Percentiles rank a stretch among this genome's conserved stretches.
phyloP scores from a whole-genome alignment of 1,284 basidiomycete genomes.

The Anthracocystis walkeri region DNA sequence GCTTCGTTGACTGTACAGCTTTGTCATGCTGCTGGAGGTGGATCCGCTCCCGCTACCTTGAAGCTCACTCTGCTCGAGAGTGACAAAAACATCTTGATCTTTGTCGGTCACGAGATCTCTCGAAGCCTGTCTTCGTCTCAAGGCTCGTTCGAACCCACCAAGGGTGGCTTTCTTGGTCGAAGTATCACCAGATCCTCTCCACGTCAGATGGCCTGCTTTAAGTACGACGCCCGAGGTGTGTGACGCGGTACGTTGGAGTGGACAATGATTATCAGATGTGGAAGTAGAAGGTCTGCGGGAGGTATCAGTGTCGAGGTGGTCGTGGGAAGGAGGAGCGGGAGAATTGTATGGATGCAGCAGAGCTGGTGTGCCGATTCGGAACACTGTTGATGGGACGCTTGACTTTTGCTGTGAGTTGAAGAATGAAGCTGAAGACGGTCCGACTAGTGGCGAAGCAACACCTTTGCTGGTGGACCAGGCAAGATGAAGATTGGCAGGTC shows the following conservation, averaged over 20 bases:
- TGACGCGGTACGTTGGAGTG: too few relatives aligned
- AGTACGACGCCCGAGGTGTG: background rate
- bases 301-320: background rate
- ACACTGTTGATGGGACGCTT: background rate
- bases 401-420: background rate
- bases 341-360: conserved; percentile 22
- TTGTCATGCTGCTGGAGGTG: background rate
- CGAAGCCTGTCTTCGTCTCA: conserved; percentile 12
- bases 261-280: background rate
- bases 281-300: background rate
- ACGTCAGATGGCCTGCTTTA: conserved; percentile 21
- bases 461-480: conserved; percentile 20
- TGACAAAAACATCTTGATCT: conserved; percentile 10
- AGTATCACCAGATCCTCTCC: background rate
- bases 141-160: conserved; percentile 20
- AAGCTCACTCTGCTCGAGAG: conserved; percentile 10
- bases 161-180: conserved; percentile 3
- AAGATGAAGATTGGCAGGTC: conserved; percentile 34
- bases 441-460: background rate
- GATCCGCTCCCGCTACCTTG: background rate
- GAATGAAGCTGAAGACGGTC: background rate
- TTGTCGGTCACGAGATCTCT: conserved; percentile 1
- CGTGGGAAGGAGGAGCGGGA: background rate
- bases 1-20: background rate
- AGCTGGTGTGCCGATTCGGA: background rate